Base-by-base conservation (phyloP, 2,329 filamentous ascomycete species). In the Clarireedia monteithiana region DNA sequence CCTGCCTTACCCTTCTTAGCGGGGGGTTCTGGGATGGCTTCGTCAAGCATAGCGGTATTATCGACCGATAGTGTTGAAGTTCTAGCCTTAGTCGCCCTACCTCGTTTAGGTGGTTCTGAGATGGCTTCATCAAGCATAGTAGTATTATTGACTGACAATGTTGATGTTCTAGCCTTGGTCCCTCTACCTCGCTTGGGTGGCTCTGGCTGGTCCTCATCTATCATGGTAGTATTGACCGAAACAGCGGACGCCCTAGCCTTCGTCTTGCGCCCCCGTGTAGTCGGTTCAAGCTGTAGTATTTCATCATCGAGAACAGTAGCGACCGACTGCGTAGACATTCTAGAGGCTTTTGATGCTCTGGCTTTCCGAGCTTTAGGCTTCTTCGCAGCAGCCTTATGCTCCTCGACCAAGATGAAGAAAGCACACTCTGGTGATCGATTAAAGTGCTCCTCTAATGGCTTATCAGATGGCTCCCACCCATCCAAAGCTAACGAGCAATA, bases 391-490 rank as follows among this genome's bases (percentile, higher is more conserved):
- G 39, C 39, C 77, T 72, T 58, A 65, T 81, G 73, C 64, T 79
- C 77, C 66, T 76, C 81, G 26, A 80, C 77, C 27, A 95, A 80
- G 1, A 76, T 72, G 67, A 97, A 97, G 74, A 95, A 97, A 14
- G 83, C 78, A 68, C 94, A 99, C 24, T 86, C 78, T 0, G 89
- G 82, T 1, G 86, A 86, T 63, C 94, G 84, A 54, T 82, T 84
- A 64, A 85, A 83, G 68, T 99, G 94, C 69, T 99, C 94, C 59
- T 95, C 85, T 68, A 87, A 81, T 59, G 94, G 94, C 68, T 95
- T 89, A 70, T 99, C 94, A 58, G 86, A 85, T 1, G 87, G 86
- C 68, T 97, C 94, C 94, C 95, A 99, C 6, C 91, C 91, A 70
- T 97, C 92, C 10, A 99, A 79, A 10, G 87, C 90, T 15, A 97